A percentile compares a stretch with the other conserved stretches of the same genome.
These are phyloP conservation scores for Gautieria morchelliformis DNA, from an alignment of 768 basidiomycete genomes.

Conservation along the genomic window DNA sequence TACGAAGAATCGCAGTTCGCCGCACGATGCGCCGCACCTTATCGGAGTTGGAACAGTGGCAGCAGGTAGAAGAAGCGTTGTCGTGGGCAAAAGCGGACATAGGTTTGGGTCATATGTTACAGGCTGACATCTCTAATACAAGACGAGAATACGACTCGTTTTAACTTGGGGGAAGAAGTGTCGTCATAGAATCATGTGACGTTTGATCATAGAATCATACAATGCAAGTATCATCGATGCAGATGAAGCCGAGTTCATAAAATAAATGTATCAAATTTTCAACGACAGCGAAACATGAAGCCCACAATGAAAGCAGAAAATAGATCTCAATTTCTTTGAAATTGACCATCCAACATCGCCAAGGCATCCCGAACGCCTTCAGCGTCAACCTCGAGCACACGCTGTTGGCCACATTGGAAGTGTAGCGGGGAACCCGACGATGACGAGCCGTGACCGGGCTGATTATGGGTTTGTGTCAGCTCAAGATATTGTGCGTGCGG, in stretches of 20 bases:
- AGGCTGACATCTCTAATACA: constrained; percentile 5
- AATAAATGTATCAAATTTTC: background rate
- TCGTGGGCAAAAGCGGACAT: constrained; percentile 3
- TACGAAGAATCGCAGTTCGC: constrained; percentile 16
- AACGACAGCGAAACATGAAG: background rate
- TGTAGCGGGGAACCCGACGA: constrained; percentile 36
- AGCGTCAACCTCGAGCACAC: constrained; percentile 55
- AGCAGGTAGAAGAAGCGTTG: background rate
- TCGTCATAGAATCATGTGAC: background rate
- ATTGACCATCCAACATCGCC: constrained; percentile 52
- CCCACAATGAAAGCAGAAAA: background rate
- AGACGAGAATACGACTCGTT: background rate
- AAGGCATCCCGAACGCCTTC: constrained; percentile 71
- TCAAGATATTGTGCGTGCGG: constrained; percentile 45
- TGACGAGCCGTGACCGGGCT: constrained; percentile 11
- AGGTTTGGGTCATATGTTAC: constrained; percentile 3
- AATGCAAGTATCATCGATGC: background rate
- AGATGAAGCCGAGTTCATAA: background rate
- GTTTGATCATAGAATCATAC: background rate
- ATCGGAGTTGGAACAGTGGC: background rate
- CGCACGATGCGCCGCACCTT: background rate
- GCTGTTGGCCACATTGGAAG: constrained; percentile 50
- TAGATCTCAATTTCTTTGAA: constrained; percentile 9
- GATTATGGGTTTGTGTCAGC: constrained; percentile 24
- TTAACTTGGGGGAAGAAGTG: background rate